phyloP scores from a whole-genome alignment of 306 rosid species.

The Trichosanthes cucumerina region DNA sequence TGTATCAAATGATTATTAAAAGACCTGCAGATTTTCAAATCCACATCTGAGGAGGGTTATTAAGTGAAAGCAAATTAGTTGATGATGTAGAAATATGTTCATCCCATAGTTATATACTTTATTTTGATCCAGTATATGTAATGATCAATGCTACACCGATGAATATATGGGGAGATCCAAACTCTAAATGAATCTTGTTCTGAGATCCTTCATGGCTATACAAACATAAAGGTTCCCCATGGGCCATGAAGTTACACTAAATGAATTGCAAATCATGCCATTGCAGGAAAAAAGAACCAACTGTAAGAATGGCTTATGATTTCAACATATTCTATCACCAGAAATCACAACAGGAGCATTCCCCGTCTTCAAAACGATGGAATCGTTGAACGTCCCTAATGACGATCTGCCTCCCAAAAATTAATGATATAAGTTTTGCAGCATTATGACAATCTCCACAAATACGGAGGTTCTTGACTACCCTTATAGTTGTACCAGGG shows the following conservation, averaged over 20 bases:
- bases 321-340: constrained; percentile 37
- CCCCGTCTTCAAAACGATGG: constrained; percentile 70
- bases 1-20: no score
- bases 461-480: constrained; percentile 71
- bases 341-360: constrained; percentile 81
- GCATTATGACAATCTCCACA: constrained; percentile 78
- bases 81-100: background rate
- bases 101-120: background rate
- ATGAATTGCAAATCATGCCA: background rate
- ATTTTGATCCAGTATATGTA: background rate
- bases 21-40: no score
- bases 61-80: background rate
- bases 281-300: background rate
- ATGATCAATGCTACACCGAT: background rate
- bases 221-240: background rate
- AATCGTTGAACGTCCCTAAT: constrained; percentile 75
- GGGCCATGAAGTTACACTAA: background rate
- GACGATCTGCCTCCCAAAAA: constrained; percentile 57
- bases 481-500: constrained; percentile 59
- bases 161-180: background rate
- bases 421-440: constrained; percentile 56
- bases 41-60: no score
- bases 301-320: background rate
- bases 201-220: background rate
- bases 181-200: background rate